phyloP scores from a whole-genome alignment of 2,329 filamentous ascomycete genomes.

The Penicillium sp. region DNA sequence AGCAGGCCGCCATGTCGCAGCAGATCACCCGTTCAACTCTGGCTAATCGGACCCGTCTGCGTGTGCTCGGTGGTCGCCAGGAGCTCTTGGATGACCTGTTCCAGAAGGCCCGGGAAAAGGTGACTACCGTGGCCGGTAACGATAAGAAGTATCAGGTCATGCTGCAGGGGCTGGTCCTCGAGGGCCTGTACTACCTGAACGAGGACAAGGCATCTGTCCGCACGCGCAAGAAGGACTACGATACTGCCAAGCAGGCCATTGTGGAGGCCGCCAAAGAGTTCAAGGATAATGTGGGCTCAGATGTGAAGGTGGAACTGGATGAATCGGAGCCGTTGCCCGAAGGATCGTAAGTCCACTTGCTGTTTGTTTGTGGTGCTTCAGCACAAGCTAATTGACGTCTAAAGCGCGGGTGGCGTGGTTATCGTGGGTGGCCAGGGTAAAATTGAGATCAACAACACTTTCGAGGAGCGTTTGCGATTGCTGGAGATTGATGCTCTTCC shows the following conservation, averaged over 20 bases:
- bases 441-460: conserved; percentile 98
- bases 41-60: conserved; percentile 91
- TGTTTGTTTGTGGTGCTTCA: neutral
- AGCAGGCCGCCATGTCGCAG: conserved; percentile 96
- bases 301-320: conserved; percentile 68
- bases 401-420: conserved; percentile 75
- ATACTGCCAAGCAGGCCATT: conserved; percentile 72
- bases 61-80: conserved; percentile 82
- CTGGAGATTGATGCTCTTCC: conserved; percentile 83
- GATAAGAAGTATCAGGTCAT: conserved; percentile 67
- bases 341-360: conserved; percentile 65
- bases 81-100: conserved; percentile 89
- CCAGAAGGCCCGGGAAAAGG: conserved; percentile 70
- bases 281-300: conserved; percentile 71
- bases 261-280: conserved; percentile 76
- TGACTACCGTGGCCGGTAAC: conserved; percentile 60
- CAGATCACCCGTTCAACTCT: conserved; percentile 97
- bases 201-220: conserved; percentile 74
- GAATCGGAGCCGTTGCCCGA: conserved; percentile 77
- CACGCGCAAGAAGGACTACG: conserved; percentile 75
- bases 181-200: conserved; percentile 83
- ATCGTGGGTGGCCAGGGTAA: conserved; percentile 82
- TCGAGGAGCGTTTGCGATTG: conserved; percentile 83
- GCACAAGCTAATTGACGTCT: neutral
- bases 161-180: conserved; percentile 77